Evolutionary conservation across 1,139 yeast genomes (phyloP).

Genomic region (Lodderomyces elongisporus): DNA sequence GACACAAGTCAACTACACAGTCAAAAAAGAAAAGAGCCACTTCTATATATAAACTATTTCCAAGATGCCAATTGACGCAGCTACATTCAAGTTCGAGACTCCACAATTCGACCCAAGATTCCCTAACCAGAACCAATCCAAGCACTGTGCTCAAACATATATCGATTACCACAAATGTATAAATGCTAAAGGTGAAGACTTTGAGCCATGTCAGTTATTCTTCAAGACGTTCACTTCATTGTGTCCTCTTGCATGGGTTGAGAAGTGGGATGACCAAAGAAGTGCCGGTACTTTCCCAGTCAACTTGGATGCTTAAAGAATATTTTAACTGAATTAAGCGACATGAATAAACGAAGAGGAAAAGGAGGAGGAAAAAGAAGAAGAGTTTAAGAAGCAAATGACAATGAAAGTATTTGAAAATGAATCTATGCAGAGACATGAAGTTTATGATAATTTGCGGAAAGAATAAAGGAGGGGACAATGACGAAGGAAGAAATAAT

Average conservation of each 20-base stretch:
- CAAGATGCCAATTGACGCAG: slow-evolving; percentile 42
- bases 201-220: slow-evolving; percentile 95
- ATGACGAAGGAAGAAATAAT: no score
- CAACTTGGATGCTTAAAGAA: slow-evolving; percentile 22
- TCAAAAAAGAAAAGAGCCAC: no score
- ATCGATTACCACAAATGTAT: slow-evolving; percentile 98
- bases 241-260: slow-evolving; percentile 92
- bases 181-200: slow-evolving; percentile 95
- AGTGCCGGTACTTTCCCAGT: slow-evolving; percentile 50
- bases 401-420: not conserved
- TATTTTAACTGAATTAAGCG: not conserved
- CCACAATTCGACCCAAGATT: slow-evolving; percentile 90
- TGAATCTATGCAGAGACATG: not conserved
- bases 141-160: slow-evolving; percentile 97
- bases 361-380: not conserved
- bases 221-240: slow-evolving; percentile 85
- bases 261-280: slow-evolving; percentile 96
- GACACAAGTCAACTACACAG: no score
- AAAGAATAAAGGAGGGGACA: not conserved
- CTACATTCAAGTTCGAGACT: slow-evolving; percentile 58
- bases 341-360: not conserved
- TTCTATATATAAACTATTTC: no score
- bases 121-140: slow-evolving; percentile 96
- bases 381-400: not conserved
- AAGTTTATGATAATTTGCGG: not conserved